Evolutionary conservation across 2,329 filamentous ascomycete species (phyloP).

Genomic region (Colletotrichum brevisporum): DNA sequence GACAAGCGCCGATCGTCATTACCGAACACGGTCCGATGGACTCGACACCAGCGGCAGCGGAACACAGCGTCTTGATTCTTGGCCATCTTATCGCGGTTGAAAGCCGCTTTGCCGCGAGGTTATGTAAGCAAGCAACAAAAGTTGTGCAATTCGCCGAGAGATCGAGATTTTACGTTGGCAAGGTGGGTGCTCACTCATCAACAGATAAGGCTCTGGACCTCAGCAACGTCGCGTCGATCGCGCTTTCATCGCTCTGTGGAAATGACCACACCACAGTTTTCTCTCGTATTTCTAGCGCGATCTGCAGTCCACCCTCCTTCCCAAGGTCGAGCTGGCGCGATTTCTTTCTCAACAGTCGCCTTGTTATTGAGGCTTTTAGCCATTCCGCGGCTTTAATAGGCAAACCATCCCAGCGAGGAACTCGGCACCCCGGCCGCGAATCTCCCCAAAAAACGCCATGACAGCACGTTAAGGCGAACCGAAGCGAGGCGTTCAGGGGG

Average conservation of each 20-base stretch:
- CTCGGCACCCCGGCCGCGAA: constrained; percentile 21
- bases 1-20: neutral
- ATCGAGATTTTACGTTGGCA: too few species aligned
- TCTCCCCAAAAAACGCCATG: constrained; percentile 26
- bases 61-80: neutral
- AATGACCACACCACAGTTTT: neutral
- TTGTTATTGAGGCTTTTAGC: too few species aligned
- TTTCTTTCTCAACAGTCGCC: neutral
- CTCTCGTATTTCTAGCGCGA: constrained; percentile 27
- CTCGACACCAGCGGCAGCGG: neutral
- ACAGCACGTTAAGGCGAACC: constrained; percentile 26
- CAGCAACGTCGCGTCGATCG: constrained; percentile 4
- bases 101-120: neutral
- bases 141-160: too few species aligned
- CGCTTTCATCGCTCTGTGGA: neutral
- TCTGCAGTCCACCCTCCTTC: constrained; percentile 15
- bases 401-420: constrained; percentile 19
- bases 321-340: constrained; percentile 16
- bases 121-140: too few species aligned
- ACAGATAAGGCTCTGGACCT: neutral
- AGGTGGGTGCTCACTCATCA: neutral
- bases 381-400: neutral
- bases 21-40: neutral
- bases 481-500: constrained; percentile 14
- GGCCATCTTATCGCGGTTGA: neutral